Conservation (phyloP, 1,284 basidiomycete genomes). For the Ganoderma multipileum region DNA sequence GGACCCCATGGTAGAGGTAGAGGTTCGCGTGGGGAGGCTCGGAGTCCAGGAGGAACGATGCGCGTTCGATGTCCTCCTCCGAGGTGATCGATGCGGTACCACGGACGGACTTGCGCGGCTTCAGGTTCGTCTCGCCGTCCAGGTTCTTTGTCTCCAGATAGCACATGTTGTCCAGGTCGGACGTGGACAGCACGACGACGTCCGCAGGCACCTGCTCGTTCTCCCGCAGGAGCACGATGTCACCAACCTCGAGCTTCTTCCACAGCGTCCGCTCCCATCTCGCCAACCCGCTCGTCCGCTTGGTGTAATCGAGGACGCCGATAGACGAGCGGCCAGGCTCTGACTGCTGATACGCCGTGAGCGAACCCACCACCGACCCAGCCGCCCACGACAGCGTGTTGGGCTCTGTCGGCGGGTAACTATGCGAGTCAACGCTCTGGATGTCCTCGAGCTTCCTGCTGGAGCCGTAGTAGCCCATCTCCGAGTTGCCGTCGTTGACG, state of each 20-base stretch:
- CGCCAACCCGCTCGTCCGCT: conserved; percentile 73
- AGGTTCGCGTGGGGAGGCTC: conserved; percentile 95
- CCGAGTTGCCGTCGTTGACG: conserved; percentile 50
- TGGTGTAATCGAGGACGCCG: conserved; percentile 84
- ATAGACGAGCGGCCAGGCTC: conserved; percentile 56
- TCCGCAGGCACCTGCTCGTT: conserved; percentile 98
- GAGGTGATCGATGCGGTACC: conserved; percentile 81
- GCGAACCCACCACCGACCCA: conserved; percentile 37
- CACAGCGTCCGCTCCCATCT: conserved; percentile 96
- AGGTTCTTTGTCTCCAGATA: conserved; percentile 96
- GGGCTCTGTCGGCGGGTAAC: conserved; percentile 57
- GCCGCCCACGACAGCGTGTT: conserved; percentile 31
- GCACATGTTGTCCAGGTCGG: conserved; percentile 85
- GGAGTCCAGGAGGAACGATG: conserved; percentile 88
- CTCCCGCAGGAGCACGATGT: conserved; percentile 88
- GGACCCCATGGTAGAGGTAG: conserved; percentile 89
- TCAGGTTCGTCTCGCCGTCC: conserved; percentile 97
- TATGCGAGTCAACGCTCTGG: conserved; percentile 68
- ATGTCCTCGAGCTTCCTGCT: conserved; percentile 69
- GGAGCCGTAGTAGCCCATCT: conserved; percentile 46
- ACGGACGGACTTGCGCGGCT: conserved; percentile 81
- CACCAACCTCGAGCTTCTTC: conserved; percentile 99
- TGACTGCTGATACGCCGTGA: conserved; percentile 59
- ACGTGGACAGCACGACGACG: conserved; percentile 88
- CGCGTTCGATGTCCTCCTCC: conserved; percentile 92